Conservation (phyloP, 140 eudicot species). For the Stevia rebaudiana region DNA sequence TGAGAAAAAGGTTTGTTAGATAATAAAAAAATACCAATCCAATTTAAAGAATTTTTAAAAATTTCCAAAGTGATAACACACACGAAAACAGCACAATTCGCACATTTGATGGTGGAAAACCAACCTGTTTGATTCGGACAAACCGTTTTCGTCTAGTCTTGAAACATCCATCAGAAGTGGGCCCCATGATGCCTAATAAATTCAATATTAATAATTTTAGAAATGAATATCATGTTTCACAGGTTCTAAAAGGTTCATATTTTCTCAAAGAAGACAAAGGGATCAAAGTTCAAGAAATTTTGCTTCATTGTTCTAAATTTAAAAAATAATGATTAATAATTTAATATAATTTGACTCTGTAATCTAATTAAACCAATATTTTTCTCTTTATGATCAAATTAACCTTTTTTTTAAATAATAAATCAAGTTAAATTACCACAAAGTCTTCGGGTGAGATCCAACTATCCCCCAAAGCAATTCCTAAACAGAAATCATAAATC, state of each 20-base stretch:
- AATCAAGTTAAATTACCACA: conserved; percentile 40
- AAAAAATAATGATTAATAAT: not conserved
- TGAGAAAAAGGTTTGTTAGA: conserved; percentile 23
- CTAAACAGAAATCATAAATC: conserved; percentile 27
- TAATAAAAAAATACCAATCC: conserved; percentile 9
- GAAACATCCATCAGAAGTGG: conserved; percentile 77
- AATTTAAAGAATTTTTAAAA: not conserved
- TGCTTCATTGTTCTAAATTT: not conserved
- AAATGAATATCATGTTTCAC: conserved; percentile 3
- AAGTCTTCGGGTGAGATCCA: conserved; percentile 91
- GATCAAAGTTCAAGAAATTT: not conserved
- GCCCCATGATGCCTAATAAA: conserved; percentile 64
- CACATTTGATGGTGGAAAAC: not conserved
- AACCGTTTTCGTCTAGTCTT: conserved; percentile 59
- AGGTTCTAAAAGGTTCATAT: conserved; percentile 11
- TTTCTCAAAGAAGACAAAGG: not conserved
- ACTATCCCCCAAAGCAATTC: conserved; percentile 71
- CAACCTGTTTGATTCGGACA: conserved; percentile 49
- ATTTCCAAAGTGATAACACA: not conserved
- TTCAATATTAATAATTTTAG: not conserved
- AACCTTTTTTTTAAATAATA: not conserved
- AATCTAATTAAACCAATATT: not conserved
- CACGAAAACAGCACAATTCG: conserved; percentile 13
- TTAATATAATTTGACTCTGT: not conserved
- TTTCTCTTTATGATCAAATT: not conserved